Evolutionary conservation across 148 eudicot genomes (phyloP).

Genomic region (Heliamphora exappendiculata): DNA sequence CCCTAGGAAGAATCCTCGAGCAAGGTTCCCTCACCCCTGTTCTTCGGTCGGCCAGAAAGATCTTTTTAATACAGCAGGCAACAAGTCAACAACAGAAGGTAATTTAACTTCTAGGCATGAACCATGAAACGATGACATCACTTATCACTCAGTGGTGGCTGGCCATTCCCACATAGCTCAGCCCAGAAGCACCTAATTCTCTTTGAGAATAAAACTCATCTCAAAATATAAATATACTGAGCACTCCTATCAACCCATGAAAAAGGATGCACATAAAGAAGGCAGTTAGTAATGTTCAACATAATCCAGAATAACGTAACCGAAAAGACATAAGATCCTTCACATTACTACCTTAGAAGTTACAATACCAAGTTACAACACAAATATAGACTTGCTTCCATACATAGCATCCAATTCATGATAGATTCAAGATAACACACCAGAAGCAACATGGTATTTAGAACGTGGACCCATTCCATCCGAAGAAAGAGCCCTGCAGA

Average conservation of each 20-base stretch:
- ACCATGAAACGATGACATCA: too few species aligned
- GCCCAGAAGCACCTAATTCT: too few species aligned
- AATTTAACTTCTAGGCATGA: too few species aligned
- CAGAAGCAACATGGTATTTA: slow-evolving; percentile 14
- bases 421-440: not conserved
- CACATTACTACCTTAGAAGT: not conserved
- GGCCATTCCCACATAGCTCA: too few species aligned
- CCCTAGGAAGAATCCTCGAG: too few species aligned
- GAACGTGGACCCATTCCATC: slow-evolving; percentile 80
- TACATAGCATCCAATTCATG: not conserved
- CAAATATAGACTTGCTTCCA: not conserved
- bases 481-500: slow-evolving; percentile 67
- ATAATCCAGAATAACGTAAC: not conserved
- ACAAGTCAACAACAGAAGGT: too few species aligned
- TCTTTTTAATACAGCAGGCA: too few species aligned
- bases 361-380: not conserved
- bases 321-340: not conserved
- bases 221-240: not conserved
- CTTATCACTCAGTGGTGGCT: too few species aligned
- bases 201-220: not conserved
- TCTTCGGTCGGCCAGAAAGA: too few species aligned
- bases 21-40: too few species aligned
- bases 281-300: not conserved
- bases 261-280: not conserved
- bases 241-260: not conserved